phyloP scores from a whole-genome alignment of 1,284 basidiomycete species.

The Macrocybe sp. region DNA sequence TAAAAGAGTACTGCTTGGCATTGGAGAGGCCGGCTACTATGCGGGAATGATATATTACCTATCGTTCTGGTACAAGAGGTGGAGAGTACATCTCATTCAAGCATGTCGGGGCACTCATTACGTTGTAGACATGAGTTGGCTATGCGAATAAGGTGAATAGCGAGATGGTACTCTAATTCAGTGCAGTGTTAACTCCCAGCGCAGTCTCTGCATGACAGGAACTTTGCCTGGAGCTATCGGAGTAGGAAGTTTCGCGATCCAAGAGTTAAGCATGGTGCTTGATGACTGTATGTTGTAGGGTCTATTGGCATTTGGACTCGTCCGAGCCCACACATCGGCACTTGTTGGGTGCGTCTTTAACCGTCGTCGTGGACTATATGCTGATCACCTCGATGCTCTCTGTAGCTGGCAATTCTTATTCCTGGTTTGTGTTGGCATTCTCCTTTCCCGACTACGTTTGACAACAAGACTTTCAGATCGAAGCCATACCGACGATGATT shows the following conservation, averaged over 20 bases:
- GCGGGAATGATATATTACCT: slow-evolving; percentile 56
- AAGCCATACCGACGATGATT: slow-evolving; percentile 46
- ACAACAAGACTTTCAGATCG: slow-evolving; percentile 32
- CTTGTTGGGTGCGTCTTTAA: slow-evolving; percentile 33
- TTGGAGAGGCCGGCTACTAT: slow-evolving; percentile 46
- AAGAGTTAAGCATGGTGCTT: background rate
- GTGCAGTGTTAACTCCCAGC: background rate
- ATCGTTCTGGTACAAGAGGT: slow-evolving; percentile 49
- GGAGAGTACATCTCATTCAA: slow-evolving; percentile 22
- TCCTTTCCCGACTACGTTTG: background rate
- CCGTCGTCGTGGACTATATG: background rate
- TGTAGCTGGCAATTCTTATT: slow-evolving; percentile 53
- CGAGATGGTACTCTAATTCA: background rate
- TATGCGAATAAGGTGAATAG: slow-evolving; percentile 40
- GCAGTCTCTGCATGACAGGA: slow-evolving; percentile 48
- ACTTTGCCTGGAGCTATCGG: slow-evolving; percentile 51
- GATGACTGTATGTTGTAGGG: slow-evolving; percentile 26
- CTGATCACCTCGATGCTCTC: background rate
- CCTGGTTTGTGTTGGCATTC: slow-evolving; percentile 29
- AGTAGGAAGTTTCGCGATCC: slow-evolving; percentile 21
- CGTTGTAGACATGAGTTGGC: slow-evolving; percentile 43
- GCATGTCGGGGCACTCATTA: slow-evolving; percentile 7
- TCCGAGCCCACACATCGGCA: slow-evolving; percentile 40
- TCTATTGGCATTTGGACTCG: slow-evolving; percentile 48
- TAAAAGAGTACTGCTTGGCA: slow-evolving; percentile 40